Evolutionary conservation across 371 early-diverging fungal genomes (phyloP), one percentile per base, ranked within the genome.

Genomic region (Smittium culicis): DNA sequence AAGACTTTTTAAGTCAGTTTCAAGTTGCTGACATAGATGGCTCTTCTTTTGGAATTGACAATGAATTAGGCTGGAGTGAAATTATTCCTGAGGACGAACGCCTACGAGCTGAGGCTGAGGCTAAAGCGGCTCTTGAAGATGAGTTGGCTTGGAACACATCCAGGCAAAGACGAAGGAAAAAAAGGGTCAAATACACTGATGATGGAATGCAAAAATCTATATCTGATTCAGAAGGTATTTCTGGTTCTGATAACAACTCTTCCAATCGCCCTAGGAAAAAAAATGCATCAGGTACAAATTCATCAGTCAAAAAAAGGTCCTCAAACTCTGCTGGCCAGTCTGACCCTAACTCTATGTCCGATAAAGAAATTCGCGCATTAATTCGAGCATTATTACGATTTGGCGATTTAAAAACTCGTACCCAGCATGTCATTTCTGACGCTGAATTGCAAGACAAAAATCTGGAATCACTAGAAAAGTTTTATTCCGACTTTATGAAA

Each of bases 1-100:
- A 91, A 35, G 97, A 93, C 71, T 97, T 97, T 75, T 77, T 96
- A 70, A 83, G 87, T 31, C 94, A 95, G 77, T 97, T 95, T 81
- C 85, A 90, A 73, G 90, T 94, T 28, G 89, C 94, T 0, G 96
- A 97, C 74, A 91, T 88, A 70, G 89, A 86, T 61, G 91, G 90
- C 56, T 61, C 69, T 1, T 71, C 72, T 16, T 34, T 66, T 5
- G 85, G 81, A 0, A 81, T 82, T 65, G 35, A 63, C n/a, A 31
- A 14, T 16, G 86, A 87, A 66, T 74, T 93, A 70, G 81, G 81
- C 24, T 98, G 98, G 97, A 94, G 95, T 20, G 94, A 95, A 1
- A 92, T 98, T 67, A 93, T 98, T 66, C 98, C 98, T 24, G 85
- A 87, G 66, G 82, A 83, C 1, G 93, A 93, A 67, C 84, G 92